phyloP scores from a whole-genome alignment of 768 basidiomycete genomes.

The Amanita pseudoporphyria region DNA sequence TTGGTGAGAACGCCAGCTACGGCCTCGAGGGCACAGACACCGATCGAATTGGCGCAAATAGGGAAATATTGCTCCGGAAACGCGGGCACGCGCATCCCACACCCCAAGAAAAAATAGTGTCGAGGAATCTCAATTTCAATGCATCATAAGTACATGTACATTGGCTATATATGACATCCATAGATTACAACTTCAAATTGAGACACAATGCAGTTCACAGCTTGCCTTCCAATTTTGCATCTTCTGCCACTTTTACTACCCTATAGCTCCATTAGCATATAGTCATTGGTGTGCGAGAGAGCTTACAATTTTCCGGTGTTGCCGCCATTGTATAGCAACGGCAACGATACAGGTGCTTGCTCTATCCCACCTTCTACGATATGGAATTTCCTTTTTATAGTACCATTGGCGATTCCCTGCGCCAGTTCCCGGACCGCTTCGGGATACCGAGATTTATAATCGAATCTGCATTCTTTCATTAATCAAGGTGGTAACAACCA shows the following conservation, averaged over 20 bases:
- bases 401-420: slow-evolving; percentile 49
- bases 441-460: slow-evolving; percentile 56
- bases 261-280: slow-evolving; percentile 20
- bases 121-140: too few species aligned
- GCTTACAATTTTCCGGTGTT: slow-evolving; percentile 72
- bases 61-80: too few species aligned
- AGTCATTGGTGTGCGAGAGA: neutral
- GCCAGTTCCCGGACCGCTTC: slow-evolving; percentile 50
- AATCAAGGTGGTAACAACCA: neutral
- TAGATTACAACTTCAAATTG: too few species aligned
- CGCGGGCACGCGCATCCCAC: too few species aligned
- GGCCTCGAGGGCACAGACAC: too few species aligned
- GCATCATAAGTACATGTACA: too few species aligned
- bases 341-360: slow-evolving; percentile 61
- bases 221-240: slow-evolving; percentile 18
- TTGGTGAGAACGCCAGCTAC: too few species aligned
- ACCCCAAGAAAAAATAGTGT: too few species aligned
- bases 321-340: slow-evolving; percentile 62
- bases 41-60: too few species aligned
- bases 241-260: slow-evolving; percentile 49
- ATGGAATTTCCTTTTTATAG: slow-evolving; percentile 76
- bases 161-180: too few species aligned
- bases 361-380: slow-evolving; percentile 64
- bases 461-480: slow-evolving; percentile 37
- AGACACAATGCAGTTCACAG: slow-evolving; percentile 18